Conservation (phyloP, 2,329 filamentous ascomycete species). For the Dothistroma septosporum region DNA sequence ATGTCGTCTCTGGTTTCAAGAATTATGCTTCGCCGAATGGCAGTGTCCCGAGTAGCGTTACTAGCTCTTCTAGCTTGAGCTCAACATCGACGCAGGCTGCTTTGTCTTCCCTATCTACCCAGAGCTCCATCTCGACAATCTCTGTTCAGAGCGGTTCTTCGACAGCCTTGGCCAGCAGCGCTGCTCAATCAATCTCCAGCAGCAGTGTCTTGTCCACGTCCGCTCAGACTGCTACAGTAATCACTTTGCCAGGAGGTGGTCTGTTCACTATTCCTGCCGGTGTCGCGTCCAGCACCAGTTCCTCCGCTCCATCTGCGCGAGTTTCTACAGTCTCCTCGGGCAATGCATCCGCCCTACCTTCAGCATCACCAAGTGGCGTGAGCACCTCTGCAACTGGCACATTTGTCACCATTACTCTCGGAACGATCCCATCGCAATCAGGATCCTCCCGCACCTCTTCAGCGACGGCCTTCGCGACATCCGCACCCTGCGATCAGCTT, state of each 20-base stretch:
- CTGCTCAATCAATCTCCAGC: background rate
- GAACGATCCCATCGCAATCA: background rate
- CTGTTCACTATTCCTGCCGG: background rate
- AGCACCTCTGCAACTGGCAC: too few relatives aligned
- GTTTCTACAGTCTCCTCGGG: too few relatives aligned
- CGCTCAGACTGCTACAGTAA: background rate
- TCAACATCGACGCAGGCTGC: background rate
- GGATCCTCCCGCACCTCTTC: background rate
- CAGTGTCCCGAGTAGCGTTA: background rate
- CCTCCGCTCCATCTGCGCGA: background rate
- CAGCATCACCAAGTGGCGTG: too few relatives aligned
- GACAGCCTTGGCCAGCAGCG: background rate
- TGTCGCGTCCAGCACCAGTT: background rate
- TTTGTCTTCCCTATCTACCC: too few relatives aligned
- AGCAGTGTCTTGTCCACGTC: background rate
- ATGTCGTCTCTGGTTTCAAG: slow-evolving; percentile 10
- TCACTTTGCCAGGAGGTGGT: background rate
- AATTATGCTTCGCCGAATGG: background rate
- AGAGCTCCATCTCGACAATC: background rate
- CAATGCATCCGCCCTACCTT: too few relatives aligned
- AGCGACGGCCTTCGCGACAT: background rate
- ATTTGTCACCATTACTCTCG: too few relatives aligned
- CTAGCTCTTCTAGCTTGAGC: background rate
- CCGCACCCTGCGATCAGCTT: slow-evolving; percentile 5
- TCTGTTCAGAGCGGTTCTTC: background rate